Base-by-base conservation (phyloP, 78 protist genomes). In the Dictyostelium firmibasis region DNA sequence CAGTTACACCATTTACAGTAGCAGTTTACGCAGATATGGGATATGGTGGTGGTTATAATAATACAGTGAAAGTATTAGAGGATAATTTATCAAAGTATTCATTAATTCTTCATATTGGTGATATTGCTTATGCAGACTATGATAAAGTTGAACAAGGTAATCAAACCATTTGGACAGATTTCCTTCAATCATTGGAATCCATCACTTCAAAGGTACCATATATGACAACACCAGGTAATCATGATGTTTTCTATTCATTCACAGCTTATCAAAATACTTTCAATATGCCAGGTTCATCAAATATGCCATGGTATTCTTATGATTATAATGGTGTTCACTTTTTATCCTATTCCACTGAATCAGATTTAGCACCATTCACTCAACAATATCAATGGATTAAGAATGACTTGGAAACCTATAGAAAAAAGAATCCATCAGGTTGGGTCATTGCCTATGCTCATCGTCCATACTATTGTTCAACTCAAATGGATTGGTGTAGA, bases 201-300 rank as follows among this genome's bases (percentile, higher is more conserved):
- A 81, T 89, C 47, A 81, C 94, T 1, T 81, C 87, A 31, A 81
- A 20, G 18, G 74, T 89, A 25, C 94, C 94, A 16, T 89, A 89
- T 43, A 89, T 89, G 94, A 81, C 94, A 2, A 62, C 84, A n/a
- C 94, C 94, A 69, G 94, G 94, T 23, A 89, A 89, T 50, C 94
- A 89, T 38, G 94, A 89, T 81, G 83, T 89, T 6, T 89, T 81
- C 38, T 64, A 89, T 81, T 60, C 79, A 33, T 89, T 89, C 82
- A 36, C 43, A 5, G 81, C 94, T 7, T 89, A 89, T 27, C 94
- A 89, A 89, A 85, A 79, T 23, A 81, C 94, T 14, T 89, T 89
- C 35, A 67, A 67, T 31, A 81, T 89, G 94, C 94, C 86, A 69
- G 94, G 83, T 23, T 64, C 94, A 20, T 47, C 94, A 20, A 14